phyloP scores from a whole-genome alignment of 768 basidiomycete genomes.

The Mycena haematopus region DNA sequence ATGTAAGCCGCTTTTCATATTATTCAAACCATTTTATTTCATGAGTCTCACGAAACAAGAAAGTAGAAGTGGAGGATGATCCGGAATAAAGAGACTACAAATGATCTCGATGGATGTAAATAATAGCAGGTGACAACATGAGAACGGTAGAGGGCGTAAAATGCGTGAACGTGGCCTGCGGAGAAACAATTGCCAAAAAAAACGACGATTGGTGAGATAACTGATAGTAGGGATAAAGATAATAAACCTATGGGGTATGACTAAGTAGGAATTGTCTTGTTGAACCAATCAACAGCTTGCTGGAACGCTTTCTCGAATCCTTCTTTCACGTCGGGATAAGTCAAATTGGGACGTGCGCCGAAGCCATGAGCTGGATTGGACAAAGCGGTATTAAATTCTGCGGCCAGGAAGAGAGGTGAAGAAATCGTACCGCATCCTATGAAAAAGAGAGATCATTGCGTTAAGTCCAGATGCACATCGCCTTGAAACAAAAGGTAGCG shows the following conservation, averaged over 20 bases:
- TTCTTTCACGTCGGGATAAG: constrained; percentile 45
- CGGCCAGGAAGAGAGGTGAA: background rate
- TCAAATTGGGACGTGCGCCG: constrained; percentile 48
- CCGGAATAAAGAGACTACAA: no score
- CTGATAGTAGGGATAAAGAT: no score
- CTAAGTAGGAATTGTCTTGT: constrained; percentile 41
- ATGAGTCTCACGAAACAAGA: no score
- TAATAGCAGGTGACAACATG: no score
- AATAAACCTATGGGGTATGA: background rate
- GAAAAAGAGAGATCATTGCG: background rate
- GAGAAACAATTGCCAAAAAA: no score
- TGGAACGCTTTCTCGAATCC: constrained; percentile 50
- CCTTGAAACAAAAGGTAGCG: background rate
- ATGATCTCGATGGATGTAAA: no score
- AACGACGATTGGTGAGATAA: no score
- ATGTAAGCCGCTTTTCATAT: no score
- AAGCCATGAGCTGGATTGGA: constrained; percentile 48
- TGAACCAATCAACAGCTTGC: constrained; percentile 53
- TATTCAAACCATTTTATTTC: no score
- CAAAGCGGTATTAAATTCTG: background rate
- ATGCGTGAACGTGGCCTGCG: no score
- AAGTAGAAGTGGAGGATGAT: no score
- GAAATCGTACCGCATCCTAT: constrained; percentile 19
- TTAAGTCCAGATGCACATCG: background rate
- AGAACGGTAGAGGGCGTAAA: no score